Base-by-base conservation (phyloP, 768 basidiomycete genomes). In the Lepiota brunneoincarnata region DNA sequence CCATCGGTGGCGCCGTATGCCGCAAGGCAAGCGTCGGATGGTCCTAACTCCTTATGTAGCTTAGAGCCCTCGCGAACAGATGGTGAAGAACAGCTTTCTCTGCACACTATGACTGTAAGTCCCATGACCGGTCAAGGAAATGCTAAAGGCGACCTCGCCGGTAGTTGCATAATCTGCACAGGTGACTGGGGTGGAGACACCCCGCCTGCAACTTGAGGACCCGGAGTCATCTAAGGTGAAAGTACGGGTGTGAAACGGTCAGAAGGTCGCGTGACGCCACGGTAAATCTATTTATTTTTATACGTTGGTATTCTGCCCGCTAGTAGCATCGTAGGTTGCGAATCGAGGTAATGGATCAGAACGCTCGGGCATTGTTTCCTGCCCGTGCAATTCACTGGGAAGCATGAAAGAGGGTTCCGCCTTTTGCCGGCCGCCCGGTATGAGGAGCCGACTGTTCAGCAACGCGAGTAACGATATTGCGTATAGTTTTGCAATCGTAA, bases 401-500 rank as follows among this genome's bases (percentile, higher is more conserved):
- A 43, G 21, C 12, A 43, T 24, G 18, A 51, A 41, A 14, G 28
- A 43, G 4, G 50, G 34, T 12, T 17, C 50, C 3, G 42, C 40
- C 15, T 31, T 20, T 7, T 36, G 24, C 7, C 24, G 28, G 23
- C 58, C 52, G 15, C 53, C 58, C 17, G 49, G 41, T 28, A 55
- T 47, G 15, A 45, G 20, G 5, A 48, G 15, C 17, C 51, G 49
- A 34, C 37, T 61, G 42, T 60, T 58, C 28, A 57, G 26, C 4
- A 49, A 15, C 12, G 18, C 50, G n/a, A 57, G 26, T 26, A 57
- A 23, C 12, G 56, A 45, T 31, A 57, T 57, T 15, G 44, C 36
- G 35, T 57, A 57, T 23, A 57, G n/a, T 37, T 53, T 57, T 31
- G 36, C 49, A 35, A 57, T 46, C 15, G 47, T 26, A 26, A 57